Conservation (phyloP, 192 early-diverging fungal genomes). For the Coemansia sp. region DNA sequence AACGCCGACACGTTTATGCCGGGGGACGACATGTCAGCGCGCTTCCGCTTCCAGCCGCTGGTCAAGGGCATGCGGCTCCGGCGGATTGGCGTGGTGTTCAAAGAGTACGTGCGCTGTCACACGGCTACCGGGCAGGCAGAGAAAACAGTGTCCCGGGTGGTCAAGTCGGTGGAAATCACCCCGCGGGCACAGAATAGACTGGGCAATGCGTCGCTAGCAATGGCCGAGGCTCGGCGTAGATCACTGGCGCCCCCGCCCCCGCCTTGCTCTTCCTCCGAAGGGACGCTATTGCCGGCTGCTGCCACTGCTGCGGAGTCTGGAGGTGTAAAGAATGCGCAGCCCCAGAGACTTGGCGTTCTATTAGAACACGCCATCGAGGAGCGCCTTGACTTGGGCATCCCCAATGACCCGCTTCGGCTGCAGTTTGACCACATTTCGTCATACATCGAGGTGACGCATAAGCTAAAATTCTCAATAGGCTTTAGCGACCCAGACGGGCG, state of each 20-base stretch:
- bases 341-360: no score
- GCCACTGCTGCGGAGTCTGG: no score
- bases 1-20: conserved; percentile 43
- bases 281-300: no score
- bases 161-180: conserved; percentile 20
- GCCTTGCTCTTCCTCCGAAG: neutral
- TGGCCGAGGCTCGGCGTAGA: neutral
- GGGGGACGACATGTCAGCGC: conserved; percentile 28
- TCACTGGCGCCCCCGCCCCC: conserved; percentile 2
- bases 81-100: conserved; percentile 41
- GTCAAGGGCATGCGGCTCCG: conserved; percentile 42
- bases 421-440: conserved; percentile 49
- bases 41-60: conserved; percentile 42
- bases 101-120: conserved; percentile 49
- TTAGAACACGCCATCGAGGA: conserved; percentile 35
- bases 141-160: conserved; percentile 42
- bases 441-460: conserved; percentile 47
- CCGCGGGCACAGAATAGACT: conserved; percentile 1
- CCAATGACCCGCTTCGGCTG: conserved; percentile 23
- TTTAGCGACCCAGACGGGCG: conserved; percentile 35
- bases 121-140: conserved; percentile 36
- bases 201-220: neutral
- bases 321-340: no score
- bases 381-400: conserved; percentile 22
- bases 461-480: conserved; percentile 44